Evolutionary conservation across 371 early-diverging fungal species (phyloP), one percentile per base, ranked within the genome.

Genomic region (Mortierella sp.): DNA sequence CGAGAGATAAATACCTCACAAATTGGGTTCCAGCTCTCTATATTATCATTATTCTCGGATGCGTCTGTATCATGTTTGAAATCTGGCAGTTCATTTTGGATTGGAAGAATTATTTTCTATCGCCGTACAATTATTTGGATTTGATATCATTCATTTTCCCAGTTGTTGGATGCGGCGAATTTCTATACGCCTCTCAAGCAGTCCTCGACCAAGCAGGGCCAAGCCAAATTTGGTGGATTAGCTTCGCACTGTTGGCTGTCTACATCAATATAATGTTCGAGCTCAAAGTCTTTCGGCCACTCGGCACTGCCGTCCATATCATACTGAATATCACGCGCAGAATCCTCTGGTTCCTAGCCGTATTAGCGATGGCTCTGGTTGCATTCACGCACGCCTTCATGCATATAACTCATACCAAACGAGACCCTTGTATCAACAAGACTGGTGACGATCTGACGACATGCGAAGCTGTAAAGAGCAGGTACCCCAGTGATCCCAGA

Each of bases 221-320:
- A 5, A 14, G 39, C 1, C 79, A 74, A n/a, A 71, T 79, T 16
- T 64, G 68, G 66, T 24, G 59, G 3, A 62, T 74, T 64, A 73
- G 79, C 26, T 78, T 79, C 37, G 66, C 64, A 16, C 64, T 79
- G 37, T 11, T 79, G 43, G 59, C 62, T 16, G 30, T 74, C 0
- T 79, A 79, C 26, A 12, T 79, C 51, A 74, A 79, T n/a, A 55
- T 79, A 59, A 71, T 79, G 73, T 79, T 79, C 39, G 79, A 79
- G 47, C 58, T 79, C 24, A 71, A 71, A 11, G 72, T 73, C 26
- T 39, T 79, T 32, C 63, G 60, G n/a, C 74, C 71, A 52, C 68
- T 79, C n/a, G 79, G 75, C n/a, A 64, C 68, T 18, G 75, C 68
- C 14, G 79, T 71, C 65, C 68, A 79, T 60, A 79, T 68, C 52